Evolutionary conservation across 2,329 filamentous ascomycete genomes (phyloP), one percentile per base, ranked within the genome.

Genomic region (Xylaria sp.): DNA sequence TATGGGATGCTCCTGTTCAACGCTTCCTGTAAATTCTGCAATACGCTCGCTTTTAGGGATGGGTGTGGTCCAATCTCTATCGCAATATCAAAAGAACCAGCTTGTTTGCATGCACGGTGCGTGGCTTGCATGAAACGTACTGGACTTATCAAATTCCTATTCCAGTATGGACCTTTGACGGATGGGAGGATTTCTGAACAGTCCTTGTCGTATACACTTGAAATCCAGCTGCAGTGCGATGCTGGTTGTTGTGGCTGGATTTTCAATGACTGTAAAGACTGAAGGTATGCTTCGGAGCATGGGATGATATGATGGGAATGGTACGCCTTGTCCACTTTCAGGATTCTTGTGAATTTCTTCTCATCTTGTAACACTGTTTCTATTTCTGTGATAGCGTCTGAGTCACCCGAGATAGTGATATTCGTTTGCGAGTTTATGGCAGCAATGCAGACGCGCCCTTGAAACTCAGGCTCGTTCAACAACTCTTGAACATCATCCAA

Each of bases 391-490:
- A 80, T 69, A 2, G 72, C 71, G 4, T 69, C 67, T 1, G n/a
- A n/a, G 43, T 75, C 73, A 1, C 76, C 76, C 0, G 75, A 75
- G 0, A 78, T 17, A 0, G 79, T 80, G 9, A 78, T 67, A 53
- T 75, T 78, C 0, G 65, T 55, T 0, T 74, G 70, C 1, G 73
- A 77, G 70, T 77, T 80, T 59, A 55, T 64, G 19, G 72, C 75
- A 3, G 75, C 74, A 2, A 79, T 64, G 7, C 58, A 53, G 1
- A 73, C 59, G 0, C 67, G 63, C 7, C 74, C 76, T 3, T 68
- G 40, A 15, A 78, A 73, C 1, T 58, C 52, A 2, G 58, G 49
- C 0, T 67, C 37, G 0, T 62, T 53, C 8, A 66, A 66, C 2
- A 76, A 38, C 1, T 64, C 69, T 1, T 69, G 52, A 0, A 75